Conservation (phyloP, 768 basidiomycete species). For the Calocera viscosa region DNA sequence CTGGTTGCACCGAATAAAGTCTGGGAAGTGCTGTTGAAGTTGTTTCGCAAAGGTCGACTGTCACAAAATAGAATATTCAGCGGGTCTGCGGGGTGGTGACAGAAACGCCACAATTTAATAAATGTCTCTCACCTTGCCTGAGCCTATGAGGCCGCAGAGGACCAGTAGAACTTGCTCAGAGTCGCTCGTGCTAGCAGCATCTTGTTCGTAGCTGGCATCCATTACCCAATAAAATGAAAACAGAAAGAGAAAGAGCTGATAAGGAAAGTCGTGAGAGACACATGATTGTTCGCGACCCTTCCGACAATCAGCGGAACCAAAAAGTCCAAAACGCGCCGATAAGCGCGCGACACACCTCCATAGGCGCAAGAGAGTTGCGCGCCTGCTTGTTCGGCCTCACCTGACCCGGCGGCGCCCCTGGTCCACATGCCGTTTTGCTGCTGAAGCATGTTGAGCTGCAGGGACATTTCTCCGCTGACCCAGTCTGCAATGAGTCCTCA, state of each 20-base stretch:
- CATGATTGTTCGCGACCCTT: no score
- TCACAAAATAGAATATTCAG: constrained; percentile 24
- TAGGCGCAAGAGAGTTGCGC: no score
- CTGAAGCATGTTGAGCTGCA: no score
- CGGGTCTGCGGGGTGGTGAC: background rate
- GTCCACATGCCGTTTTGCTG: no score
- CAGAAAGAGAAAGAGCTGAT: background rate
- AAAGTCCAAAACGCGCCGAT: no score
- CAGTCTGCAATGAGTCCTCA: no score
- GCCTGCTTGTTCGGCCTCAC: no score
- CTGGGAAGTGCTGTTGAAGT: constrained; percentile 47
- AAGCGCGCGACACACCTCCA: no score
- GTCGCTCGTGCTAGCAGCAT: background rate
- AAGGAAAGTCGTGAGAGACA: no score
- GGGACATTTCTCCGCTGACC: no score
- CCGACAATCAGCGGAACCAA: no score
- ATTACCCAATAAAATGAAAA: background rate
- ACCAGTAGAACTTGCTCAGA: constrained; percentile 45
- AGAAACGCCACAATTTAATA: constrained; percentile 12
- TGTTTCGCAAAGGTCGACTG: constrained; percentile 60
- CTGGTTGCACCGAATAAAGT: constrained; percentile 61
- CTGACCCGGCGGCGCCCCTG: no score
- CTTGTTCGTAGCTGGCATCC: background rate
- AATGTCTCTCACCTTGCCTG: constrained; percentile 46
- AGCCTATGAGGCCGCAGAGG: constrained; percentile 59